These are phyloP conservation scores for Chaetomium tenue DNA, from an alignment of 495 filamentous ascomycete genomes.

Conservation along the genomic window DNA sequence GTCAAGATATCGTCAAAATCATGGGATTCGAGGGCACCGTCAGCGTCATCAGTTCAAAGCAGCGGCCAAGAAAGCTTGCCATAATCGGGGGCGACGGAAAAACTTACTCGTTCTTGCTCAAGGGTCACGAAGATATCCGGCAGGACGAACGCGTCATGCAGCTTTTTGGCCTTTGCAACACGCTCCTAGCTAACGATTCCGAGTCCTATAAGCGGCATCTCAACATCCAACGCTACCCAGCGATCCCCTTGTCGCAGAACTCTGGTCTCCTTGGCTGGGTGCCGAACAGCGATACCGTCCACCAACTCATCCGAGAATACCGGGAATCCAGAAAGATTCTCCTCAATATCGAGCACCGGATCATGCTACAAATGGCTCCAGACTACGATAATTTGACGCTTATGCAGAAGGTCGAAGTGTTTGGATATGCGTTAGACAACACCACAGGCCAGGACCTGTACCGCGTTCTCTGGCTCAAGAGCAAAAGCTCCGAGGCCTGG, in stretches of 20 bases:
- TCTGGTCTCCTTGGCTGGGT: slow-evolving; percentile 96
- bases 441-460: slow-evolving; percentile 98
- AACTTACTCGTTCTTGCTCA: slow-evolving; percentile 81
- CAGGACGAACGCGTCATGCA: slow-evolving; percentile 99
- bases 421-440: slow-evolving; percentile 97
- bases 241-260: slow-evolving; percentile 91
- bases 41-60: slow-evolving; percentile 93
- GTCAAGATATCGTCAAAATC: slow-evolving; percentile 81
- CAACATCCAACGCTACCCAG: slow-evolving; percentile 90
- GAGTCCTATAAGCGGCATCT: slow-evolving; percentile 97
- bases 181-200: slow-evolving; percentile 82
- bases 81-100: slow-evolving; percentile 84
- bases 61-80: slow-evolving; percentile 85
- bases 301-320: slow-evolving; percentile 95
- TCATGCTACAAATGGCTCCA: slow-evolving; percentile 99
- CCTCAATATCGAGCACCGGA: slow-evolving; percentile 97
- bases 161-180: slow-evolving; percentile 94
- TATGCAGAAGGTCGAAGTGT: slow-evolving; percentile 99
- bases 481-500: slow-evolving; percentile 96
- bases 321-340: slow-evolving; percentile 94
- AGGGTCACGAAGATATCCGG: slow-evolving; percentile 97
- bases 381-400: slow-evolving; percentile 97
- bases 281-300: slow-evolving; percentile 95
- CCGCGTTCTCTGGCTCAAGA: slow-evolving; percentile 96
- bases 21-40: slow-evolving; percentile 83